Conservation (phyloP, 164 flowering plant genomes). For the Stephania yunnanensis region DNA sequence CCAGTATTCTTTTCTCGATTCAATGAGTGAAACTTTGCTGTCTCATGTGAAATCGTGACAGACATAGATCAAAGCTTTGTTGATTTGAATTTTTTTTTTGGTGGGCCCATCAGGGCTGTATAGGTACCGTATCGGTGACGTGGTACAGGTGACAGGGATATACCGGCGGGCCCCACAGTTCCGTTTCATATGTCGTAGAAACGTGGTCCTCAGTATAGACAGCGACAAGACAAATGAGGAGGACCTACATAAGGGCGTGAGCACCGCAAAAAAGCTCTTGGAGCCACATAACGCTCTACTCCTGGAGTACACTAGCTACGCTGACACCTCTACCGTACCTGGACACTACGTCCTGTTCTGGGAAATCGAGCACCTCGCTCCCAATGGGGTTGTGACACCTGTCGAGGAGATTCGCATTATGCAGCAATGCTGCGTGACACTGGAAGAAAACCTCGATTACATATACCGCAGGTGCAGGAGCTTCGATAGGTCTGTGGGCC, state of each 20-base stretch:
- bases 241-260: conserved; percentile 69
- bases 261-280: conserved; percentile 44
- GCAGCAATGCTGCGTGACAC: conserved; percentile 52
- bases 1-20: too few relatives aligned
- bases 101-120: conserved; percentile 38
- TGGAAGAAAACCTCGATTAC: conserved; percentile 69
- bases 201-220: conserved; percentile 74
- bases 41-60: too few relatives aligned
- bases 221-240: conserved; percentile 81
- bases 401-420: conserved; percentile 23
- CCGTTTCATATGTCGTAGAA: conserved; percentile 69
- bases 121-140: conserved; percentile 73
- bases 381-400: background rate
- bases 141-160: conserved; percentile 76
- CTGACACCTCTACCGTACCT: conserved; percentile 65
- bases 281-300: conserved; percentile 55
- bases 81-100: background rate
- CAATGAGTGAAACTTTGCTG: background rate
- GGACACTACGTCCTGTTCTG: conserved; percentile 82
- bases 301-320: conserved; percentile 78
- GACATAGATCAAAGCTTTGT: too few relatives aligned
- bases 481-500: conserved; percentile 61
- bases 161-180: conserved; percentile 76
- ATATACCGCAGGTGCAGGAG: conserved; percentile 60
- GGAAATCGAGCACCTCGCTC: conserved; percentile 41